Conservation (phyloP, 2,329 filamentous ascomycete species). For the Bimuria novae-zelandiae region DNA sequence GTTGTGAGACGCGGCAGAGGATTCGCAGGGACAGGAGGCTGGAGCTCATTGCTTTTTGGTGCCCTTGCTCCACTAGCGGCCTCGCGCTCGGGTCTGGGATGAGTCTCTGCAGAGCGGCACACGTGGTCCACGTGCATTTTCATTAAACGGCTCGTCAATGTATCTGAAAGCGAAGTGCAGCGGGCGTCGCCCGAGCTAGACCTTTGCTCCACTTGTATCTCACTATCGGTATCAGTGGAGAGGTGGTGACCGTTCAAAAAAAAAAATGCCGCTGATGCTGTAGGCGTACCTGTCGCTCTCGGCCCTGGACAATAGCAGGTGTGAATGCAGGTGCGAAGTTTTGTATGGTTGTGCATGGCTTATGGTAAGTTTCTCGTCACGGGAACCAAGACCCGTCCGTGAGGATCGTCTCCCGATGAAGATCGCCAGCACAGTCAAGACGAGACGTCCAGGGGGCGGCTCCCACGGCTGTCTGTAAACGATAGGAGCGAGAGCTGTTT, state of each 20-base stretch:
- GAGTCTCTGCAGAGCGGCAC: neutral
- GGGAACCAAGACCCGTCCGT: constrained; percentile 4
- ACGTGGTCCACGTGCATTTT: neutral
- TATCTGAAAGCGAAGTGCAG: neutral
- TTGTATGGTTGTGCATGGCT: neutral
- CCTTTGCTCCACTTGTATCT: neutral
- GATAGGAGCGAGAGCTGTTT: neutral
- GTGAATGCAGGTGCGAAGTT: neutral
- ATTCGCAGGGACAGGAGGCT: neutral
- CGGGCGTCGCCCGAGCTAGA: neutral
- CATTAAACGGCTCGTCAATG: neutral
- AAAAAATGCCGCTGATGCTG: neutral
- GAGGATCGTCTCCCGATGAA: constrained; percentile 6
- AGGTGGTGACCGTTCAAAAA: no score
- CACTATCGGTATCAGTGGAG: no score
- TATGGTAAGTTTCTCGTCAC: neutral
- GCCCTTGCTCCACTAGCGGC: neutral
- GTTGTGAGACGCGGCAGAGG: neutral
- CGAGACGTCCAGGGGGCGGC: neutral
- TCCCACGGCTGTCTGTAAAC: constrained; percentile 2
- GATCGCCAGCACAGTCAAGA: neutral
- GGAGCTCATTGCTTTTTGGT: neutral
- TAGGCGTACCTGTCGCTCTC: neutral
- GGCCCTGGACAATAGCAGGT: neutral
- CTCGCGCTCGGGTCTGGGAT: neutral